phyloP scores from a whole-genome alignment of 2,329 filamentous ascomycete genomes.

The Colletotrichum higginsianum region DNA sequence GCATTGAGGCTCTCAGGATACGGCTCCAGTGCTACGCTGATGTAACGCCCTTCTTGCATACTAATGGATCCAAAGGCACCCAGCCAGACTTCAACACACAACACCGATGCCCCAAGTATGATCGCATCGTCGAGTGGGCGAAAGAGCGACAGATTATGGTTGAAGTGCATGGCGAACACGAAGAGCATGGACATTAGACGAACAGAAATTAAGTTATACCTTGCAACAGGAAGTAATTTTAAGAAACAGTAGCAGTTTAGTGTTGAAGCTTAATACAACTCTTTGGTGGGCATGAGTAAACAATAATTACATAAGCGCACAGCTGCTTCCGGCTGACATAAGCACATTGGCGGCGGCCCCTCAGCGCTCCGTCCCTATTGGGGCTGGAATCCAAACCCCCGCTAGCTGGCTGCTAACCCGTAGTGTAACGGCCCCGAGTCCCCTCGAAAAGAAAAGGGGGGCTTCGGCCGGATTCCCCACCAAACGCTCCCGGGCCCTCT shows the following conservation, averaged over 20 bases:
- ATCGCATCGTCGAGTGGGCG: constrained; percentile 30
- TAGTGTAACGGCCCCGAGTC: neutral
- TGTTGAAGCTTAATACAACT: too few relatives aligned
- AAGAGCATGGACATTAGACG: neutral
- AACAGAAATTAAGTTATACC: too few relatives aligned
- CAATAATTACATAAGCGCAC: too few relatives aligned
- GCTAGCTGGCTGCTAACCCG: neutral
- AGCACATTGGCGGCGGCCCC: neutral
- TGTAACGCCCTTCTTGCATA: constrained; percentile 32
- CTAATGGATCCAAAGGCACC: constrained; percentile 12
- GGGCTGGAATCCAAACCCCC: neutral
- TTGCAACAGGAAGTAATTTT: too few relatives aligned
- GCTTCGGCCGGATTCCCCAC: neutral
- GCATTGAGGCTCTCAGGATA: constrained; percentile 31
- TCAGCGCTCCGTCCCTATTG: neutral
- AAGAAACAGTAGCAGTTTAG: too few relatives aligned
- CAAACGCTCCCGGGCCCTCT: neutral
- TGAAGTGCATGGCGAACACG: too few relatives aligned
- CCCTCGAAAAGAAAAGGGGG: neutral
- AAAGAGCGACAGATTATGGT: constrained; percentile 31
- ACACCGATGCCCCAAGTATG: constrained; percentile 32
- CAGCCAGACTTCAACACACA: constrained; percentile 34
- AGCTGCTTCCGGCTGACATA: too few relatives aligned
- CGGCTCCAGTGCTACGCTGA: constrained; percentile 21
- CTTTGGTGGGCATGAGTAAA: too few relatives aligned